Conservation (phyloP, 345 rosid species). For the Passiflora organensis region DNA sequence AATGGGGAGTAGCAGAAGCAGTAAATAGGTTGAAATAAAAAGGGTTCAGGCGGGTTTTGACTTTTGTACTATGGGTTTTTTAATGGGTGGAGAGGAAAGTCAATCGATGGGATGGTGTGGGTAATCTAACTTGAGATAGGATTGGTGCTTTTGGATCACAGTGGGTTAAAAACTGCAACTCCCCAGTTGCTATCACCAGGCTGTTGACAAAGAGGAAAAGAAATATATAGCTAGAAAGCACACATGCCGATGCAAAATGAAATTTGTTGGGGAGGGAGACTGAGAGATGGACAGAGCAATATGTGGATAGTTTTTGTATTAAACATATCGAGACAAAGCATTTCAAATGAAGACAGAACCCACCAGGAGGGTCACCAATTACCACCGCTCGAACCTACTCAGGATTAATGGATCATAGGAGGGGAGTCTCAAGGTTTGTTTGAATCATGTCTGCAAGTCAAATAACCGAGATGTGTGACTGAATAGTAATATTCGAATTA, state of each 20-base stretch:
- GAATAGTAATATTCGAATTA: too few relatives aligned
- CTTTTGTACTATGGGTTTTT: background rate
- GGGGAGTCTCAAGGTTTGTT: too few relatives aligned
- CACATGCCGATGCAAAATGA: slow-evolving; percentile 2
- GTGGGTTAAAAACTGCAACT: background rate
- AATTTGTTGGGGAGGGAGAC: background rate
- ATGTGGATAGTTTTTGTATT: background rate
- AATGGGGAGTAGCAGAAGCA: too few relatives aligned
- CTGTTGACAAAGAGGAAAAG: background rate
- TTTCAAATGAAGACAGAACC: background rate
- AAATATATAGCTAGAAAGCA: background rate
- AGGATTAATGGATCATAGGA: too few relatives aligned
- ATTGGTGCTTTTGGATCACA: background rate
- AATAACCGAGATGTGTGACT: too few relatives aligned
- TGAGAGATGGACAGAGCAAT: slow-evolving; percentile 12
- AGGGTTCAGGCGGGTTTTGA: slow-evolving; percentile 1
- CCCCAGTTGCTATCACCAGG: background rate
- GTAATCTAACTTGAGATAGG: slow-evolving; percentile 32
- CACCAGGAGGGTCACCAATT: background rate
- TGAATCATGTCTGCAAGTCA: too few relatives aligned
- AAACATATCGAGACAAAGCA: background rate
- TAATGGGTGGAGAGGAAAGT: slow-evolving; percentile 6
- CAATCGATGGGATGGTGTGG: slow-evolving; percentile 25
- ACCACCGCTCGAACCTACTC: too few relatives aligned
- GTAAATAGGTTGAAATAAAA: too few relatives aligned